Evolutionary conservation across 352 stramenopile species (phyloP), one percentile per base, ranked within the genome.

Genomic region (Nothophytophthora sp.): DNA sequence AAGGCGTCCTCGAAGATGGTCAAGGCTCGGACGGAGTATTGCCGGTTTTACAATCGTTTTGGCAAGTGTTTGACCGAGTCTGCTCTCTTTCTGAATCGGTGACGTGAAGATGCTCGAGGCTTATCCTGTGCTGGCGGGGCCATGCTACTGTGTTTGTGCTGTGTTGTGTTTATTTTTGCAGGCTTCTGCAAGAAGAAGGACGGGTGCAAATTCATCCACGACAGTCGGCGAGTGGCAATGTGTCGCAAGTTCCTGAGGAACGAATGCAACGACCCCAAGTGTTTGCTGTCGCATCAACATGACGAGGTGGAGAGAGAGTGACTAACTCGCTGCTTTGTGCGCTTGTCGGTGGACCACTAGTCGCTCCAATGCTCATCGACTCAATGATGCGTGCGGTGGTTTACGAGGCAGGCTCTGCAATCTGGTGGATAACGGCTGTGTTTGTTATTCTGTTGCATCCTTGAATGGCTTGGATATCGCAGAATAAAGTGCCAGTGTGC

Each of bases 401-500:
- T 61, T 50, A 20, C 22, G 32, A 38, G 57, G 52, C 52, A 59
- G 43, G 48, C 63, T 39, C 20, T 35, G 32, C 24, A 39, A 22
- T 59, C 24, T 19, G 44, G 33, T 69, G 39, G 33, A 53, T 67
- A 66, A 60, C 62, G 29, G 10, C 13, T 9, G 25, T 49, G 41
- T 59, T 47, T 34, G 39, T 40, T 55, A 33, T 60, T 33, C 11
- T 57, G 50, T 61, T 35, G 29, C 9, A 18, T 64, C 27, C 22
- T 44, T 51, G 2, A 3, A 45, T 34, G 20, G 2, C 46, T 20
- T 57, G 23, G 35, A 28, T 64, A 22, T 48, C 27, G 32, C 39
- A 92, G 81, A 92, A 88, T 61, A 92, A 92, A 70, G 84, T 88
- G 64, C 83, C 81, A 0, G 83, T 91, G 48, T 94, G 83, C 48